phyloP scores from a whole-genome alignment of 192 early-diverging fungal genomes.

The Podila minutissima region DNA sequence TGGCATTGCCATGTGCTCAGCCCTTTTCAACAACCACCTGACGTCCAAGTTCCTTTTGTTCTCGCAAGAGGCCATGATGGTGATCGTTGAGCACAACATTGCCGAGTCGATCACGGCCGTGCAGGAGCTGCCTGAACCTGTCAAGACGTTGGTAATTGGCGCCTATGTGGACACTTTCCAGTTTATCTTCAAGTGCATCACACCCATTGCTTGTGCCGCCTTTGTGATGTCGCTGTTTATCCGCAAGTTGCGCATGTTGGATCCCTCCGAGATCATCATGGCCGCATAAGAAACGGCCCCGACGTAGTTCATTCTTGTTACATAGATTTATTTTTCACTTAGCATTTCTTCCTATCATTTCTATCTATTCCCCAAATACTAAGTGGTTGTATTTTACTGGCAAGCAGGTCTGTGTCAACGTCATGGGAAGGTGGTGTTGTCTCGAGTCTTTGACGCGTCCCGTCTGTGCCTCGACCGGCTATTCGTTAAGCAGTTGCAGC shows the following conservation, averaged over 20 bases:
- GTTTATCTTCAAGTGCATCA: constrained; percentile 60
- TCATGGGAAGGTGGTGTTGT: too few relatives aligned
- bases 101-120: constrained; percentile 26
- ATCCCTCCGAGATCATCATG: constrained; percentile 25
- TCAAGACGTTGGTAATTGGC: constrained; percentile 48
- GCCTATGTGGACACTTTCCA: constrained; percentile 64
- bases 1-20: constrained; percentile 71
- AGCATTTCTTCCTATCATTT: neutral
- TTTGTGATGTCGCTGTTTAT: constrained; percentile 59
- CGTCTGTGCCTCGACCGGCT: too few relatives aligned
- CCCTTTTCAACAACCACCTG: constrained; percentile 67
- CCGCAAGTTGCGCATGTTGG: constrained; percentile 28
- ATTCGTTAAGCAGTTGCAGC: too few relatives aligned
- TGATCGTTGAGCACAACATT: constrained; percentile 7
- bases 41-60: constrained; percentile 17
- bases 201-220: constrained; percentile 57
- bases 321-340: neutral
- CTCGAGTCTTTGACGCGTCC: too few relatives aligned
- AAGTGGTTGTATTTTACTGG: too few relatives aligned
- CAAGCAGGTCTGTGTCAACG: too few relatives aligned
- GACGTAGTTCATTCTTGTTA: too few relatives aligned
- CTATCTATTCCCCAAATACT: too few relatives aligned
- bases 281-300: constrained; percentile 16
- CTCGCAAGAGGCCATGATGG: neutral
- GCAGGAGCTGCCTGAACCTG: constrained; percentile 32